Conservation (phyloP, 2,329 filamentous ascomycete genomes). For the Apiospora pterosperma region DNA sequence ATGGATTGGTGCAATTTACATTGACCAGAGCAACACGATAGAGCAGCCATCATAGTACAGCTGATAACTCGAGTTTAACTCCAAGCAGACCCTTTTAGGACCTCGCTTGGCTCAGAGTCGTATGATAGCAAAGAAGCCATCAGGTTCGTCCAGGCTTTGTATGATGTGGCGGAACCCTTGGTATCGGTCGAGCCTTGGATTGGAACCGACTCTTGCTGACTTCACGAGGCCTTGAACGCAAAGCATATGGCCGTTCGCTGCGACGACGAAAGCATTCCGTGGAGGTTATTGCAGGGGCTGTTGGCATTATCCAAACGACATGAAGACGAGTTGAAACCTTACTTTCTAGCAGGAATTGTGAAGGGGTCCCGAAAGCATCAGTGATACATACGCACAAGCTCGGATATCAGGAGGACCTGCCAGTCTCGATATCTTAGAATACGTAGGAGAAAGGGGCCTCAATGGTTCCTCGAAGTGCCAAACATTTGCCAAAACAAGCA, state of each 20-base stretch:
- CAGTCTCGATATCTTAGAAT: neutral
- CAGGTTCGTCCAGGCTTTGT: neutral
- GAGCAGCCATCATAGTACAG: neutral
- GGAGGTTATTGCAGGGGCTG: neutral
- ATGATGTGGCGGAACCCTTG: too few species aligned
- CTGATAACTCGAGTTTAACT: neutral
- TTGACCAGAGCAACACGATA: neutral
- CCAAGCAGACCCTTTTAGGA: neutral
- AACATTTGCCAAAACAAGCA: neutral
- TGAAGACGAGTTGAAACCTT: neutral
- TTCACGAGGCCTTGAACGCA: neutral
- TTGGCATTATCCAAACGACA: neutral
- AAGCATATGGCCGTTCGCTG: neutral
- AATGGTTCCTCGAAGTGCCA: neutral
- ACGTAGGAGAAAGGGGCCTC: neutral
- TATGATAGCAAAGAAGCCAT: neutral
- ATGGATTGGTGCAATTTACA: neutral
- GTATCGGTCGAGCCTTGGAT: neutral
- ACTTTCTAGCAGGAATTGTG: neutral
- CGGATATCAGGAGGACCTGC: neutral
- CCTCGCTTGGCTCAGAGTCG: neutral
- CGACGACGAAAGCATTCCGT: neutral
- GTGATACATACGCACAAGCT: neutral
- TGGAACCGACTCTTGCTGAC: accelerated
- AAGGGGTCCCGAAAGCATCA: neutral